Base-by-base conservation (phyloP, 2,329 filamentous ascomycete genomes). In the Colletotrichum sp. region DNA sequence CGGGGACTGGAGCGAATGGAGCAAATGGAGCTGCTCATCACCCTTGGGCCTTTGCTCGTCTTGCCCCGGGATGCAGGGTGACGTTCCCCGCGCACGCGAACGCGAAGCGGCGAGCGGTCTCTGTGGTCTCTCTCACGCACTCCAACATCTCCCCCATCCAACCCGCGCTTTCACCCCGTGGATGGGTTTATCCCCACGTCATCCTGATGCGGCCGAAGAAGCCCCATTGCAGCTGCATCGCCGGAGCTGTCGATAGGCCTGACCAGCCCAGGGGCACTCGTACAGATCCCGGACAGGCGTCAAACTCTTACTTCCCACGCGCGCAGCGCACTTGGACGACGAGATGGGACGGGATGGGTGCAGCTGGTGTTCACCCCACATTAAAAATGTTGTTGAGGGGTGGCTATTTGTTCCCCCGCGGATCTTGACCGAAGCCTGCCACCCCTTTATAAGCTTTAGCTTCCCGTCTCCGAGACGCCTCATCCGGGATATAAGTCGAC, bases 141-240 rank as follows among this genome's bases (percentile, higher is more conserved):
- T 63, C 52, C 36, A 15, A 26, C 32, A 13, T 28, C 34, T 59
- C 44, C 15, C 44, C 24, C 15, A 16, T 66, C 26, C 49, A 72
- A 68, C 55, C 63, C 70, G n/a, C 52, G n/a, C 36, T 24, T 67
- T 59, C 71, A 65, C 59, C 67, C 72, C 72, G 32, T 49, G 72
- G 62, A 15, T 69, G 13, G 67, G 21, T 28, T 34, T 62, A 63
- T 65, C 64, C 70, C 64, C 74, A 76, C 64, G 70, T 74, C 74
- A 76, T 69, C 57, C 70, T 69, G 74, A 69, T 65, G 57, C 44
- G 32, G 74, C 71, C 74, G 74, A 76, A 39, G 74, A 73, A 76
- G 74, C 64, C 62, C 74, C 70, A 76, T 73, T 63, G 44, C 39
- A 71, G 59, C 59, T 28, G 69, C 59, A 64, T 64, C 36, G 13